A percentile compares a stretch with the other conserved stretches of the same genome.
These are phyloP conservation scores for Pestalotiopsis sp. DNA, from an alignment of 2,329 filamentous ascomycete genomes.

Conservation along the genomic window DNA sequence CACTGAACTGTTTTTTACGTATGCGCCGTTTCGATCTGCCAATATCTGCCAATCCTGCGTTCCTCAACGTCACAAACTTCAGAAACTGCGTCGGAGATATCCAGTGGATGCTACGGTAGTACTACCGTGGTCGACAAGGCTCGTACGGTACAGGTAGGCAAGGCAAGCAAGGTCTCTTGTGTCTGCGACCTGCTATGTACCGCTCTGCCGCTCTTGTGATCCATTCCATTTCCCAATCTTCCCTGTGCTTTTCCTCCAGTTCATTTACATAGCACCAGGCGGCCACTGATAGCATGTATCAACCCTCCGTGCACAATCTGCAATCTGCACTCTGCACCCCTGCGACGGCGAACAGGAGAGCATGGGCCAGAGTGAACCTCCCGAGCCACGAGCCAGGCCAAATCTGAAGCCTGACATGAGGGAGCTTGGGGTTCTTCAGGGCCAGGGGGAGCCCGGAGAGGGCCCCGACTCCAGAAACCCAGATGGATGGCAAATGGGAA, in stretches of 20 bases:
- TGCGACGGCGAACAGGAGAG: background rate
- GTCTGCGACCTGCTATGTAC: background rate
- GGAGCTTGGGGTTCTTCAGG: background rate
- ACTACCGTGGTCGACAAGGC: background rate
- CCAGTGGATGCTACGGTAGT: background rate
- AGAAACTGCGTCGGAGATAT: background rate
- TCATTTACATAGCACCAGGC: background rate
- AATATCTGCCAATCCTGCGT: background rate
- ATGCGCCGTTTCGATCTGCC: background rate
- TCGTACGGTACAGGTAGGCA: background rate
- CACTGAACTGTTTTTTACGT: background rate
- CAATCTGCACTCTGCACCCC: slow-evolving; percentile 5
- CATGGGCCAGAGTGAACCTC: background rate
- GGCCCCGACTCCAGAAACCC: too few species aligned
- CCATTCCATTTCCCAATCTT: background rate
- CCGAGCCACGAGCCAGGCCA: background rate
- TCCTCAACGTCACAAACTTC: background rate
- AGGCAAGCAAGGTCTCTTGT: background rate
- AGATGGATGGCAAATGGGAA: background rate
- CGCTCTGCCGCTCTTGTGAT: background rate
- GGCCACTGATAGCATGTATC: background rate
- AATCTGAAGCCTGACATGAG: background rate
- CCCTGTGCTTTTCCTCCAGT: background rate
- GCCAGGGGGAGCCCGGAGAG: background rate
- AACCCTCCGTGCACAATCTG: background rate